phyloP scores from a whole-genome alignment of 1,284 basidiomycete genomes.

The Ganoderma leucocontextum region DNA sequence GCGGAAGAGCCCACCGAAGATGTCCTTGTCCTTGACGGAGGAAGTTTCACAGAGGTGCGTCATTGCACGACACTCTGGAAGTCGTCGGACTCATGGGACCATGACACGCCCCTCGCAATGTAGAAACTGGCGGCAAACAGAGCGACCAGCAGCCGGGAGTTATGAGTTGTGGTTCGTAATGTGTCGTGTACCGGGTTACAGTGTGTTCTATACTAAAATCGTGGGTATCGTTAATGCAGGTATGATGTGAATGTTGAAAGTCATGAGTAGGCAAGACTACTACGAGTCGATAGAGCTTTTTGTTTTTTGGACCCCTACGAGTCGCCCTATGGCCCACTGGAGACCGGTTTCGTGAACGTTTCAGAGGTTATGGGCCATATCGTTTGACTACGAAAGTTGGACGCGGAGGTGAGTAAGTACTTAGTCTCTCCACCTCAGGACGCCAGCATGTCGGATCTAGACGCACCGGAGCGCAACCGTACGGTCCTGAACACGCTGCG shows the following conservation, averaged over 20 bases:
- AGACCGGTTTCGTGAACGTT: not conserved
- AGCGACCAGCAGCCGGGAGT: not conserved
- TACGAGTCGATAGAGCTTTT: not conserved
- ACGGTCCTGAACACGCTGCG: not conserved
- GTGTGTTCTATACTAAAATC: not conserved
- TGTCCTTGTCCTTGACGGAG: too few relatives aligned
- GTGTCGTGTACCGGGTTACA: not conserved
- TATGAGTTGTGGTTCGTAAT: not conserved
- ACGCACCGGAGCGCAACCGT: conserved; percentile 2
- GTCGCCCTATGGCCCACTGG: not conserved
- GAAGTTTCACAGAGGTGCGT: too few relatives aligned
- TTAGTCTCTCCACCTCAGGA: not conserved
- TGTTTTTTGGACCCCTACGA: not conserved
- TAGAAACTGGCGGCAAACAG: not conserved
- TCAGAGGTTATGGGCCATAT: not conserved
- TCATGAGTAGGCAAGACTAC: not conserved
- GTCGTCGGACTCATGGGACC: too few relatives aligned
- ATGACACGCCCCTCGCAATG: too few relatives aligned
- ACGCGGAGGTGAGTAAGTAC: not conserved
- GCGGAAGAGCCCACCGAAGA: too few relatives aligned
- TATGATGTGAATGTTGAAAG: not conserved
- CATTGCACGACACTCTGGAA: too few relatives aligned
- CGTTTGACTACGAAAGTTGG: not conserved
- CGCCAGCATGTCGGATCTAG: too few relatives aligned
- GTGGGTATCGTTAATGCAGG: not conserved